phyloP scores from a whole-genome alignment of 257 asterid genomes.

The Oldenlandia corymbosa region DNA sequence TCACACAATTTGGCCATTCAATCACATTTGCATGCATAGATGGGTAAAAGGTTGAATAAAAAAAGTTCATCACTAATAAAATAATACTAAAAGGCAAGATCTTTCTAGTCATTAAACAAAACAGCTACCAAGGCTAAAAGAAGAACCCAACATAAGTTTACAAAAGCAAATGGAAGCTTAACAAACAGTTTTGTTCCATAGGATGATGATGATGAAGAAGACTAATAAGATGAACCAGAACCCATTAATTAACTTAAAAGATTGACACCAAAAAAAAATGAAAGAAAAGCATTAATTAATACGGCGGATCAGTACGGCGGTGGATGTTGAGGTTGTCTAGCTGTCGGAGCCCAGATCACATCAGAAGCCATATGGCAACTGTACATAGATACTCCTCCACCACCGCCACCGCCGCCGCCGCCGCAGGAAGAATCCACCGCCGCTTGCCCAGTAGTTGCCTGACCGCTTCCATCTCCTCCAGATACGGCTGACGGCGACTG shows the following conservation, averaged over 20 bases:
- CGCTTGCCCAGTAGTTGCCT: background rate
- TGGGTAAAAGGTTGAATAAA: too few relatives aligned
- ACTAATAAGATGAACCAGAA: too few relatives aligned
- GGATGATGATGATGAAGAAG: too few relatives aligned
- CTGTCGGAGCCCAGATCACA: slow-evolving; percentile 58
- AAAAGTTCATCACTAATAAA: too few relatives aligned
- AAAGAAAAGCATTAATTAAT: slow-evolving; percentile 1
- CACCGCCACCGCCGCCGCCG: too few relatives aligned
- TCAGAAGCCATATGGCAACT: slow-evolving; percentile 41
- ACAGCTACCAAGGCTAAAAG: too few relatives aligned
- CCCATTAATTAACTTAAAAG: background rate
- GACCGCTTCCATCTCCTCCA: slow-evolving; percentile 29
- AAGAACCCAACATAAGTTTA: too few relatives aligned
- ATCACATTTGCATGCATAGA: background rate
- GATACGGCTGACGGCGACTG: slow-evolving; percentile 27
- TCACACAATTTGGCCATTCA: background rate
- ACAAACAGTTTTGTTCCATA: too few relatives aligned
- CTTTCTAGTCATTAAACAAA: too few relatives aligned
- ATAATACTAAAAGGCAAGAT: too few relatives aligned
- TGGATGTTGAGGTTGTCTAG: slow-evolving; percentile 46
- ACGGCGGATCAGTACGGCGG: slow-evolving; percentile 50
- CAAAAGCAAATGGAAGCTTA: too few relatives aligned
- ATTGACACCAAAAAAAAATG: too few relatives aligned
- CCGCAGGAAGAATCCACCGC: slow-evolving; percentile 16
- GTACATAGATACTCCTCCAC: slow-evolving; percentile 27